Evolutionary conservation across 192 early-diverging fungal species (phyloP), one percentile per base, ranked within the genome.

Genomic region (Phlyctochytrium arcticum): DNA sequence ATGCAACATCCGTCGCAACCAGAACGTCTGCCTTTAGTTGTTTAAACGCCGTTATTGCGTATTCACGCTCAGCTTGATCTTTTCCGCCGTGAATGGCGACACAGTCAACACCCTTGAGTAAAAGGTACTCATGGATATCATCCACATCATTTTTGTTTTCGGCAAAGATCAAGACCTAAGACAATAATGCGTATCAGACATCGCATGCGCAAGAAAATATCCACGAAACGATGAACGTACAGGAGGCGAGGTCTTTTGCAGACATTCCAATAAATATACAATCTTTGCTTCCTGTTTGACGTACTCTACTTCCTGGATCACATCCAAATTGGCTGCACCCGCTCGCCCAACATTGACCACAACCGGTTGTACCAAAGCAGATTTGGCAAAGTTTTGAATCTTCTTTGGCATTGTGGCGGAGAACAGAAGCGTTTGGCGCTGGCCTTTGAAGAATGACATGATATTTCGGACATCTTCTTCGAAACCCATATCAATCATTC

Each of bases 91-190:
- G 96, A 57, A 98, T 96, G 1, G 92, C 90, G 4, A 93, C 94
- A 0, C 90, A 87, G 62, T 96, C 93, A 5, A 98, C 92, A 21
- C 92, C 93, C 65, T 98, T 98, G 30, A 95, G 67, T 53, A 98
- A 78, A 26, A 98, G 70, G 59, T 96, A 98, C 70, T 98, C 95
- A 57, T 96, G 92, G 37, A 98, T 98, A 71, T 98, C 95, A 63
- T 98, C 96, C 6, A 98, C 96, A 72, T 98, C 96, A 75, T 95
- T 91, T 54, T 98, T 96, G 77, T 98, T 98, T 61, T 98, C 96
- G 9, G 95, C 93, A 85, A 98, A 98, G 32, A 98, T 89, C 27
- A 98, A 75, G 0, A 95, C 89, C 81, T 84, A 63, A 5, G 42
- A 60, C 48, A 27, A 32, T 9, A 17, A 60, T 33, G 35, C 30